Conservation (phyloP, 805 yeast genomes). For the Alloascoidea africana region DNA sequence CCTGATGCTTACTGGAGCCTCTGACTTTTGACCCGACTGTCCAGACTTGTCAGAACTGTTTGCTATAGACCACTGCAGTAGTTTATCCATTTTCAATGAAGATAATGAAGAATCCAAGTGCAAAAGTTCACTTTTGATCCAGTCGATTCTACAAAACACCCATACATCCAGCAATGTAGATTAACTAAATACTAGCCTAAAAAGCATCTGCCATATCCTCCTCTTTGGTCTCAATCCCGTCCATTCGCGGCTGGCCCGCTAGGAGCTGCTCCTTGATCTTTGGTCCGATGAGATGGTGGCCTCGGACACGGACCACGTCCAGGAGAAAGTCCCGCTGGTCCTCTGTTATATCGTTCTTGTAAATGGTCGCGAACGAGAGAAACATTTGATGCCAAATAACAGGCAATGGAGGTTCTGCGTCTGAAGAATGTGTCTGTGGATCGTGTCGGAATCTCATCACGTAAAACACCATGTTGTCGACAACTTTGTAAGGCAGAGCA, state of each 20-base stretch:
- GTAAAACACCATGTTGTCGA: slow-evolving; percentile 87
- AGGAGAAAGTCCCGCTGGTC: slow-evolving; percentile 92
- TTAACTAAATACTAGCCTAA: slow-evolving; percentile 4
- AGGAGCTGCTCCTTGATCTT: slow-evolving; percentile 87
- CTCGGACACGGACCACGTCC: slow-evolving; percentile 82
- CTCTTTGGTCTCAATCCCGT: slow-evolving; percentile 12
- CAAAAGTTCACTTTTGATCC: too few relatives aligned
- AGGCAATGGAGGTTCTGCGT: slow-evolving; percentile 38
- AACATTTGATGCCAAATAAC: slow-evolving; percentile 97
- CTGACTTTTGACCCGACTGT: slow-evolving; percentile 21
- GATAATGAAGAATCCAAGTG: too few relatives aligned
- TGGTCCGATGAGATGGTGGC: slow-evolving; percentile 79
- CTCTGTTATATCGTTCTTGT: slow-evolving; percentile 95
- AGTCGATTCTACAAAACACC: too few relatives aligned
- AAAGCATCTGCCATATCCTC: slow-evolving; percentile 19
- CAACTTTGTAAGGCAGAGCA: slow-evolving; percentile 92
- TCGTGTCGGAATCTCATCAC: slow-evolving; percentile 79
- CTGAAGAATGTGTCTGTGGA: slow-evolving; percentile 25
- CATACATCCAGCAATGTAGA: background rate
- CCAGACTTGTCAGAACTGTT: slow-evolving; percentile 46
- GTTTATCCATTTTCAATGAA: slow-evolving; percentile 71
- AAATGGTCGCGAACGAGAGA: slow-evolving; percentile 86
- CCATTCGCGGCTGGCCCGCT: slow-evolving; percentile 61
- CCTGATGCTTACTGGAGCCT: slow-evolving; percentile 47
- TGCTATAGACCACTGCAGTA: slow-evolving; percentile 84